Percentiles rank a stretch among this genome's conserved stretches.
These are phyloP conservation scores for Metarhizium robertsii DNA, from an alignment of 2,329 filamentous ascomycete genomes.

Conservation along the genomic window DNA sequence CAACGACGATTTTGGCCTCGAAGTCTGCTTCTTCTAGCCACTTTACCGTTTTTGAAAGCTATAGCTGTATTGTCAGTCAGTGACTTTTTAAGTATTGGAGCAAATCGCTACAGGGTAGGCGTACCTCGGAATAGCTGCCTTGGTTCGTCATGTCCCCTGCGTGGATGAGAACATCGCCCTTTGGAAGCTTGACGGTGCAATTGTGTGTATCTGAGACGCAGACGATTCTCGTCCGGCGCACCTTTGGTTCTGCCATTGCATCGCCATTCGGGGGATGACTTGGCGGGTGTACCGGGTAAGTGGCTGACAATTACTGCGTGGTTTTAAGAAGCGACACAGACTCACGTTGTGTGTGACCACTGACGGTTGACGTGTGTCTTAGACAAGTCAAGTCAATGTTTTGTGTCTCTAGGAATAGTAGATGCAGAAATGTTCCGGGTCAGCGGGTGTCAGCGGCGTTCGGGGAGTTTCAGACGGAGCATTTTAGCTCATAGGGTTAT, in stretches of 20 bases:
- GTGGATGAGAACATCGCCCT: slow-evolving; percentile 66
- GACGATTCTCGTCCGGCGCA: slow-evolving; percentile 53
- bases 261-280: neutral
- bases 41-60: slow-evolving; percentile 48
- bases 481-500: no score
- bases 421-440: no score
- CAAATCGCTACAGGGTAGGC: neutral
- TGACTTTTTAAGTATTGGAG: neutral
- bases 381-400: no score
- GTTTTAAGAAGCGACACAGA: no score
- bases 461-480: no score
- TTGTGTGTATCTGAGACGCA: slow-evolving; percentile 75
- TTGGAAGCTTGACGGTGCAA: slow-evolving; percentile 52
- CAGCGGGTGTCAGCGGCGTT: no score
- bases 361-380: no score
- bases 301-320: no score
- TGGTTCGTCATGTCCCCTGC: slow-evolving; percentile 71
- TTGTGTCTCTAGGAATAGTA: no score
- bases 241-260: slow-evolving; percentile 7
- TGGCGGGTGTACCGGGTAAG: no score
- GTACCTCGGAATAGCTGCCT: slow-evolving; percentile 48
- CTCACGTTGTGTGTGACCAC: no score
- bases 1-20: slow-evolving; percentile 61
- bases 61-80: neutral
- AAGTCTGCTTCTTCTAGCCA: slow-evolving; percentile 63